Percentiles rank a stretch among this genome's conserved stretches.
Conservation (phyloP, 2,329 filamentous ascomycete species). For the Colletotrichum sp. region DNA sequence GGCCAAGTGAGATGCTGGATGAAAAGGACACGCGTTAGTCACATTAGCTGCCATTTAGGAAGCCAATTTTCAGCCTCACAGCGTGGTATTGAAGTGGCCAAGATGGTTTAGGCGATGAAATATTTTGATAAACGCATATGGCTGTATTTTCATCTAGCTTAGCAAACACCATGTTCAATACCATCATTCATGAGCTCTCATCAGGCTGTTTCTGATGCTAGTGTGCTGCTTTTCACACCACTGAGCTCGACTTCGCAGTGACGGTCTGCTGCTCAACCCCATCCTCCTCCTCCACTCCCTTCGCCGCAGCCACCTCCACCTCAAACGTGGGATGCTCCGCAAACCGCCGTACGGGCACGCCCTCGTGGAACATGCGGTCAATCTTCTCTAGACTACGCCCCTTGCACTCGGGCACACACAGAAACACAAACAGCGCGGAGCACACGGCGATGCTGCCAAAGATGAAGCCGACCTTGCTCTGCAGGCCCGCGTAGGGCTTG, state of each 20-base stretch:
- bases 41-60: not conserved
- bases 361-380: conserved; percentile 25
- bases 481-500: conserved; percentile 18
- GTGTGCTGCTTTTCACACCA: not conserved
- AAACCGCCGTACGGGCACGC: conserved; percentile 22
- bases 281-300: conserved; percentile 3
- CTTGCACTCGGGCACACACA: conserved; percentile 25
- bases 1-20: not conserved
- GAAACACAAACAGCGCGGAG: conserved; percentile 21
- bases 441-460: conserved; percentile 20
- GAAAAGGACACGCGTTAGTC: not conserved
- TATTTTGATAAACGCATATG: not conserved
- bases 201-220: not conserved
- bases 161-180: not conserved
- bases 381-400: conserved; percentile 28
- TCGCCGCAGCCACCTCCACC: not conserved
- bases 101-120: not conserved
- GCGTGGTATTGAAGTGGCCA: not conserved
- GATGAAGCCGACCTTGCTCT: conserved; percentile 21
- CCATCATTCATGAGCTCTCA: not conserved
- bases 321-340: conserved; percentile 10
- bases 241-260: not conserved
- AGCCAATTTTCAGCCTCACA: not conserved
- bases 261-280: not conserved
- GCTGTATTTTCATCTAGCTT: not conserved